These are phyloP conservation scores for Pseudogymnoascus sp. DNA, from an alignment of 2,329 filamentous ascomycete species.

Conservation along the genomic window DNA sequence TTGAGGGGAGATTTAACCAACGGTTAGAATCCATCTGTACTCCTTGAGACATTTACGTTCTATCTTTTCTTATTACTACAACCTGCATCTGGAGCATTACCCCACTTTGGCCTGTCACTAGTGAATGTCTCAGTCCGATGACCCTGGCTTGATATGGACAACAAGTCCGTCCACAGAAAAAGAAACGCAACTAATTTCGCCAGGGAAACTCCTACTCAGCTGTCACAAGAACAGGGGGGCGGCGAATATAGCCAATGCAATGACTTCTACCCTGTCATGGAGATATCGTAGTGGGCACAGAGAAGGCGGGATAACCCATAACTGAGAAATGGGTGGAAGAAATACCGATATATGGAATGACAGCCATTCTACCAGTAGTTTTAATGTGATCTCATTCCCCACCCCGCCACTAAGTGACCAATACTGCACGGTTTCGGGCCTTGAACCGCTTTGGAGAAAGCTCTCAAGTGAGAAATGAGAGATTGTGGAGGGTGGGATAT, in stretches of 20 bases:
- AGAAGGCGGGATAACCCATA: neutral
- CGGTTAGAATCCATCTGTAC: neutral
- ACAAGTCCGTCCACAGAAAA: neutral
- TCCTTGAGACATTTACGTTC: neutral
- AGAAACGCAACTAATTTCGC: neutral
- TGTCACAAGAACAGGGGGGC: neutral
- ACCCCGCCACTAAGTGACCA: neutral
- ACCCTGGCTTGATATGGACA: constrained; percentile 1
- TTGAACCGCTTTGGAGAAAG: neutral
- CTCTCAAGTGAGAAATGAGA: neutral
- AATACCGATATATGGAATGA: neutral
- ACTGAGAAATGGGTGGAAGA: neutral
- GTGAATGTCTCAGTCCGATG: neutral
- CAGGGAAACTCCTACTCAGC: neutral
- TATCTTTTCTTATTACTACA: neutral
- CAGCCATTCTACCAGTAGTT: neutral
- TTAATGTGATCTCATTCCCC: neutral
- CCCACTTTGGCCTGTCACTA: constrained; percentile 1
- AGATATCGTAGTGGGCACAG: neutral
- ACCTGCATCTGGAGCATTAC: neutral
- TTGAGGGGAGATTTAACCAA: neutral
- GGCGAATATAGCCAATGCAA: neutral
- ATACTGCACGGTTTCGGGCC: neutral
- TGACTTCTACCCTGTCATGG: neutral
- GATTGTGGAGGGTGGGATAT: neutral